Evolutionary conservation across 2,329 filamentous ascomycete genomes (phyloP), one percentile per base, ranked within the genome.

Genomic region (Xylaria sp.): DNA sequence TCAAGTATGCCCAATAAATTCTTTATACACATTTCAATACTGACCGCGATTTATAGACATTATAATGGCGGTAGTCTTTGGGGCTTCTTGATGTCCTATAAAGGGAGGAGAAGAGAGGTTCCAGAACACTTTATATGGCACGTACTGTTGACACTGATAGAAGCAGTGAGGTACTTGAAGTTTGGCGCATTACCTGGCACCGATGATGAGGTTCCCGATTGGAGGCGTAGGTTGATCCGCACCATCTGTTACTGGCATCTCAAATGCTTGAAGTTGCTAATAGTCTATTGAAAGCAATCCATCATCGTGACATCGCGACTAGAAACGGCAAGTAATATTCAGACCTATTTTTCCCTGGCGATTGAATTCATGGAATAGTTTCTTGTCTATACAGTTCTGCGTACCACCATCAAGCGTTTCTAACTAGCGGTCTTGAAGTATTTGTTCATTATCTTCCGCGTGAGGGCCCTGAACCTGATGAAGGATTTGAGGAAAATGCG

Each of bases 61-160:
- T 58, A 58, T n/a, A 58, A 58, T 20, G 54, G 54, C 20, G 54
- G 54, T 42, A 28, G 11, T 13, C 54, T 58, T 13, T 1, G n/a
- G 2, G 1, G 6, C 3, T n/a, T 58, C 9, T 0, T 40, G 6
- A 1, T 0, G 9, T 0, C 2, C 4, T 28, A 58, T 4, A 7
- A 0, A 3, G 4, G 4, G 9, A 15, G 6, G 4, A 6, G 6
- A 1, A 28, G 36, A 42, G 33, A 28, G 2, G 6, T 58, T n/a
- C 54, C 54, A 6, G 54, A 58, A 42, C 54, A 58, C 36, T 58
- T 58, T 20, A n/a, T 58, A 58, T 58, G 54, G 54, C 54, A 58
- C 7, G 11, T 42, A 3, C 54, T 58, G 13, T 58, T 58, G 36
- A 58, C 54, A 17, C 54, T 58, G 9, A 42, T 42, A 15, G 51